Conservation (phyloP, 345 rosid species). For the Populus simonii region DNA sequence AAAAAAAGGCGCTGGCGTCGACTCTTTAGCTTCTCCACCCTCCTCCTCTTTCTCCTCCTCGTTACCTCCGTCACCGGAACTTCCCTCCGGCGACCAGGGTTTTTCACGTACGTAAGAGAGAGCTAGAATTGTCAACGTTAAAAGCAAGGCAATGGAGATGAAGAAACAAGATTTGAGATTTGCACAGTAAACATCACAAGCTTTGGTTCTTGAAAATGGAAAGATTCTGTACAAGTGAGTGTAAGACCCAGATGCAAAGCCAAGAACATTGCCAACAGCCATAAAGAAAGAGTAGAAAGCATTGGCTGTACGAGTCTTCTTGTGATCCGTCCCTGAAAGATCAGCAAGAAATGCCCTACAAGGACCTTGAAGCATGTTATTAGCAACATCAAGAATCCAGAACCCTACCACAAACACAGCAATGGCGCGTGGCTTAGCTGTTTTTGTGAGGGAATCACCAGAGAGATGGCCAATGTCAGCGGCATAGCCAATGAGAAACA, state of each 20-base stretch:
- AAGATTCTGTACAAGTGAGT: conserved; percentile 42
- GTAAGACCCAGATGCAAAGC: conserved; percentile 76
- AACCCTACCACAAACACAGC: conserved; percentile 68
- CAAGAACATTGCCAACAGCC: conserved; percentile 86
- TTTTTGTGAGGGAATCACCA: conserved; percentile 41
- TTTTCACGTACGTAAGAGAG: conserved; percentile 45
- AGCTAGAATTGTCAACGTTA: conserved; percentile 39
- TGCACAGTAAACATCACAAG: conserved; percentile 80
- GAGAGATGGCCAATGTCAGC: conserved; percentile 63
- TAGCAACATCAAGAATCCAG: conserved; percentile 90
- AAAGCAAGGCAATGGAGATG: conserved; percentile 54
- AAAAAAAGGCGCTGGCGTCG: conserved; percentile 16
- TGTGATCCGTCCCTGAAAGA: conserved; percentile 51
- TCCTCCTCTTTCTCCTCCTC: conserved; percentile 6
- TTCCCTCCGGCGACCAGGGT: conserved; percentile 27
- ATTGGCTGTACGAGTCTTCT: conserved; percentile 56
- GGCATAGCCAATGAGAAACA: conserved; percentile 76
- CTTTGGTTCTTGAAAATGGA: conserved; percentile 65
- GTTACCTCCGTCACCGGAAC: background rate
- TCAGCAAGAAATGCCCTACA: conserved; percentile 90
- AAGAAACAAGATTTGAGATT: conserved; percentile 82
- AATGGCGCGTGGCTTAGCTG: conserved; percentile 59
- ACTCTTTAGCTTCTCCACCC: background rate
- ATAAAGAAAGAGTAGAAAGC: conserved; percentile 75
- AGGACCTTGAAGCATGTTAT: conserved; percentile 78